Conservation (phyloP, 371 early-diverging fungal genomes). For the Lichtheimia ramosa region DNA sequence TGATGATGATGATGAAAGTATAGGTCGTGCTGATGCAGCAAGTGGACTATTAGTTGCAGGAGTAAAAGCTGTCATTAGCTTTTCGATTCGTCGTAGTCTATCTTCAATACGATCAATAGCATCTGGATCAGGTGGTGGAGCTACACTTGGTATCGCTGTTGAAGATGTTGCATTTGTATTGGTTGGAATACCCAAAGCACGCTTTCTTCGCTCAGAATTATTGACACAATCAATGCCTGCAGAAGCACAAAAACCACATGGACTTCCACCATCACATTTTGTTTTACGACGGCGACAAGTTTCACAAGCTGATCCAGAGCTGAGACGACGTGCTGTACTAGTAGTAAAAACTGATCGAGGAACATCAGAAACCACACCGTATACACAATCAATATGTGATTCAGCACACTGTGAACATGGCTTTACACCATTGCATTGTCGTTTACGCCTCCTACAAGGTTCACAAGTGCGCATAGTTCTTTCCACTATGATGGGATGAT, state of each 20-base stretch:
- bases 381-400: conserved; percentile 20
- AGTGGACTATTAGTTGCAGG: conserved; percentile 21
- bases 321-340: conserved; percentile 40
- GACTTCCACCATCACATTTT: conserved; percentile 51
- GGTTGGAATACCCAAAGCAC: conserved; percentile 13
- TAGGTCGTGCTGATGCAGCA: background rate
- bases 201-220: conserved; percentile 42
- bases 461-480: conserved; percentile 26
- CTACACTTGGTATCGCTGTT: background rate
- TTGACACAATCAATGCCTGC: conserved; percentile 49
- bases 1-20: background rate
- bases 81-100: conserved; percentile 46
- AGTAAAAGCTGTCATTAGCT: conserved; percentile 48
- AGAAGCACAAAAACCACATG: conserved; percentile 46
- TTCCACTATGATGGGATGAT: conserved; percentile 19
- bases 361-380: conserved; percentile 29
- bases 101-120: conserved; percentile 53
- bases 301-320: conserved; percentile 53
- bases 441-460: conserved; percentile 23
- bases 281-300: conserved; percentile 52
- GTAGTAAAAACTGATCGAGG: conserved; percentile 30
- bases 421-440: conserved; percentile 23
- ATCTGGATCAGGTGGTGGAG: conserved; percentile 16
- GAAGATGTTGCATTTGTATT: background rate
- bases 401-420: conserved; percentile 24